Conservation (phyloP, 2,329 filamentous ascomycete species). For the Xylariaceae sp. region DNA sequence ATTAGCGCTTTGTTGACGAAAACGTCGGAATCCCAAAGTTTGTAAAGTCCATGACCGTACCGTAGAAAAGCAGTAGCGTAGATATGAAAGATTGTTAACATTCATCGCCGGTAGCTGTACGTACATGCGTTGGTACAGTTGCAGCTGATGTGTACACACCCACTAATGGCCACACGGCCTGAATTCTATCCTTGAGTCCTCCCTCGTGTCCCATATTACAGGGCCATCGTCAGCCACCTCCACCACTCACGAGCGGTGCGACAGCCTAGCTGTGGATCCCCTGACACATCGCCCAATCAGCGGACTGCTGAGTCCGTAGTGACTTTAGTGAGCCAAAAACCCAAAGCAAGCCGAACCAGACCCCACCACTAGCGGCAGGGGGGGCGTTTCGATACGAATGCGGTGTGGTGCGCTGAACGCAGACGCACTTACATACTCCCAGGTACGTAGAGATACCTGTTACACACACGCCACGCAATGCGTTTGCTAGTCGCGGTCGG, state of each 20-base stretch:
- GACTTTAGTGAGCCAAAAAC: neutral
- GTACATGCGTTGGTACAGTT: conserved; percentile 3
- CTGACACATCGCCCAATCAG: conserved; percentile 16
- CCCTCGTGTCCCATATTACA: conserved; percentile 1
- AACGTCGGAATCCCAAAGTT: too few species aligned
- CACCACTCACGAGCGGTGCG: conserved; percentile 6
- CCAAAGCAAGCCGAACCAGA: neutral
- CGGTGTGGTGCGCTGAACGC: neutral
- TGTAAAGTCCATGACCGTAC: too few species aligned
- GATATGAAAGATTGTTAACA: too few species aligned
- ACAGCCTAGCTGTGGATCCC: conserved; percentile 11
- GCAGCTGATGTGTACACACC: conserved; percentile 15
- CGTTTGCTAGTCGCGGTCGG: too few species aligned
- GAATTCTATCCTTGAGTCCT: neutral
- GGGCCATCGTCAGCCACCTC: neutral
- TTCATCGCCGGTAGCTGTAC: too few species aligned
- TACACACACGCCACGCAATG: too few species aligned
- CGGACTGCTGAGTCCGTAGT: conserved; percentile 1
- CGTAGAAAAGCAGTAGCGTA: too few species aligned
- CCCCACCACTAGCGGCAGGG: too few species aligned
- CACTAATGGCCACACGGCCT: neutral
- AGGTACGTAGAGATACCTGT: neutral
- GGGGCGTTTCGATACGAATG: conserved; percentile 9
- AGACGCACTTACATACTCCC: neutral
- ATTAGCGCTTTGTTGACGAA: too few species aligned